Base-by-base conservation (phyloP, 495 filamentous ascomycete species). In the Chaetomium tenue region DNA sequence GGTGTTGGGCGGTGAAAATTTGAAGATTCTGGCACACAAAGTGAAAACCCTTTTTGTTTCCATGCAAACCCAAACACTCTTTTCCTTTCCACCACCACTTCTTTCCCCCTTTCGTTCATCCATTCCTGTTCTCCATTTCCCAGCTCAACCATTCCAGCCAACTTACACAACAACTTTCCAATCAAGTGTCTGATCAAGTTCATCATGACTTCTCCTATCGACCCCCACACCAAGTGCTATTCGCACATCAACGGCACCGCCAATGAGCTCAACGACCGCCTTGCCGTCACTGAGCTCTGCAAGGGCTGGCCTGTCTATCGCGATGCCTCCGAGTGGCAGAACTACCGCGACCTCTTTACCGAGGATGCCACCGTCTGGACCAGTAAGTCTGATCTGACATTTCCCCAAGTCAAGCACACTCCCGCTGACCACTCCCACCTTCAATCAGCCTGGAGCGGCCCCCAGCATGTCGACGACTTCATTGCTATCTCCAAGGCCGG, bases 261-360 rank as follows among this genome's bases (percentile, higher is more conserved):
- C 25, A 69, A 74, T 48, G 75, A 86, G 13, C 67, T 79, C 5
- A 74, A 86, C 8, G 77, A 85, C 61, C 82, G 86, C 18, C 76
- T 82, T 25, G 80, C 82, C 63, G 75, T 88, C 42, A 77, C 84
- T 3, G 85, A 87, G 69, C 75, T 88, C n/a, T 86, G 85, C 71
- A 86, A 87, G 68, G 86, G 85, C 46, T 88, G 86, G 86, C 85
- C 85, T 22, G 83, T 85, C 60, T 88, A 87, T 68, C 82, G 85
- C 18, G 85, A 87, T 61, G 80, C 84, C 28, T 87, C 85, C 23
- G 86, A 88, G 73, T 88, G 85, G 86, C 79, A 82, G 66, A 88
- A 88, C 69, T 85, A 87, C 70, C 78, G 80, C 58, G 82, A 81
- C 0, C 83, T 88, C 40, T 88, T 87, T 69, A 82, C 83, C 68